Base-by-base conservation (phyloP, 441 rosid genomes). In the Pelargonium cotyledonis region DNA sequence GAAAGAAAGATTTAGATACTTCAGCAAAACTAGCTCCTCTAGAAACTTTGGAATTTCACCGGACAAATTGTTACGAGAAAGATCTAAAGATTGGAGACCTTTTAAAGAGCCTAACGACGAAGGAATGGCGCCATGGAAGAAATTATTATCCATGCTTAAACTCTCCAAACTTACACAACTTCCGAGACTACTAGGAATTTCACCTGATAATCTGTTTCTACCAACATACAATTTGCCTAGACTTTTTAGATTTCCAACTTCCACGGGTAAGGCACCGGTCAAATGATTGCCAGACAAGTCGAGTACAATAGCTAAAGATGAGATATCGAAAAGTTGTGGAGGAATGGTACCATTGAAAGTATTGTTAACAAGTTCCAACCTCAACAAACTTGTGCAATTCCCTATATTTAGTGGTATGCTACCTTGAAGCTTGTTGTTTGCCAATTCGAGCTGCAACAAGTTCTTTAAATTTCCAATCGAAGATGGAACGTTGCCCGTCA, bases 331-430 rank as follows among this genome's bases (percentile, higher is more conserved):
- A 4, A 78, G 10, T 0, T 76, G 73, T 1, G 70, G 67, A 19
- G 84, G 84, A 41, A 81, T 51, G 1, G 51, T 35, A 10, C 83
- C 75, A 0, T 44, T 38, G 14, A 80, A 55, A 44, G 53, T 31
- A 26, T 80, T 80, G 5, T 16, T 6, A 1, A 57, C 53, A 7
- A 78, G 76, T 2, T 55, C 18, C 5, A 78, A n/a, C 0, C 0
- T 0, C 2, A 11, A 10, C 69, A 78, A 62, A 3, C 16, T 19
- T 1, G 18, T 23, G 44, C 68, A 38, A 14, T 71, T 68, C 3
- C 73, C 71, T 11, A 79, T 0, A 12, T 71, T 64, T 0, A 64
- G 71, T 5, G 73, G 81, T 9, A 61, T 38, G 21, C 7, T 1
- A 26, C 15, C 78, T 0, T 69, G 47, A 14, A 77, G 12, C 10